These are phyloP conservation scores for Rosa persica DNA, from an alignment of 306 rosid species.

Conservation along the genomic window DNA sequence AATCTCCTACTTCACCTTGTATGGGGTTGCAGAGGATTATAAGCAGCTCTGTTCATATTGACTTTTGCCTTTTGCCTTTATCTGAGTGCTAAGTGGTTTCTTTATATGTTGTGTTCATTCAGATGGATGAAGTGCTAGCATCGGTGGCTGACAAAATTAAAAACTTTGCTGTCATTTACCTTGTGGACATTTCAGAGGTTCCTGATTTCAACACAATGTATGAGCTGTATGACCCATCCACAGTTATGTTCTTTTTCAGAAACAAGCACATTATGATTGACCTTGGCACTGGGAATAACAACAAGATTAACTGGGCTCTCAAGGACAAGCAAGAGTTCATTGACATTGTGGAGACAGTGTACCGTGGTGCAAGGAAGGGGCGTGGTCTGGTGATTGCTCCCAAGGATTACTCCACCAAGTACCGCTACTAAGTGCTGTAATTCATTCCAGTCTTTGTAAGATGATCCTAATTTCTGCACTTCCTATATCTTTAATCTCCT, in stretches of 20 bases:
- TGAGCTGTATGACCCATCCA: conserved; percentile 81
- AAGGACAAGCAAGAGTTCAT: conserved; percentile 97
- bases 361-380: background rate
- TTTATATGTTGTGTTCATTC: background rate
- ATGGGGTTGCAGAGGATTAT: background rate
- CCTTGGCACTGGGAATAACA: conserved; percentile 92
- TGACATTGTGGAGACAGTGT: conserved; percentile 78
- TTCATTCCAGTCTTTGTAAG: conserved; percentile 2
- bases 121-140: conserved; percentile 95
- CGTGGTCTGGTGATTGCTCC: conserved; percentile 1
- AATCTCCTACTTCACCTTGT: background rate
- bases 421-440: conserved; percentile 61
- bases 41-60: background rate
- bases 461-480: background rate
- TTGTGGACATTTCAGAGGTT: conserved; percentile 90
- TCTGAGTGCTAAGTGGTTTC: background rate
- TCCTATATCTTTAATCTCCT: background rate
- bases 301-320: conserved; percentile 95
- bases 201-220: conserved; percentile 98
- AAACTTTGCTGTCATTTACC: conserved; percentile 88
- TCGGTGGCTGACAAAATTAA: conserved; percentile 84
- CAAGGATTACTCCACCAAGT: conserved; percentile 60
- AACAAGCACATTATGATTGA: conserved; percentile 98
- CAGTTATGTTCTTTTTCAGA: conserved; percentile 92
- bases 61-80: background rate